phyloP scores from a whole-genome alignment of 805 yeast genomes.

The Jamesozyma hellenica region DNA sequence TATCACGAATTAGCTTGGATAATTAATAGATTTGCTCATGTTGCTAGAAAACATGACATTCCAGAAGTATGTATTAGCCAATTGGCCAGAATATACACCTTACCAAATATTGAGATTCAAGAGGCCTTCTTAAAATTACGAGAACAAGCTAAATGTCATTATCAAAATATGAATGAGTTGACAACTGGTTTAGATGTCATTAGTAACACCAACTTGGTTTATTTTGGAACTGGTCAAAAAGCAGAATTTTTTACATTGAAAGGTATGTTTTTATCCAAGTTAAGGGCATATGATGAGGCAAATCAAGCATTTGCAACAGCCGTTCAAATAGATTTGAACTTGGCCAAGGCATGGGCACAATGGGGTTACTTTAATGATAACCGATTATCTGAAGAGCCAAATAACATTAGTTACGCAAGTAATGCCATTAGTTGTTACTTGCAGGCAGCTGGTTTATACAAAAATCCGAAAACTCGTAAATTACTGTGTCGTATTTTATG shows the following conservation, averaged over 20 bases:
- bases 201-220: constrained; percentile 89
- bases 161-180: constrained; percentile 80
- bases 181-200: constrained; percentile 95
- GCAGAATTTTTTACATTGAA: constrained; percentile 96
- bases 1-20: constrained; percentile 99
- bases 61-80: constrained; percentile 93
- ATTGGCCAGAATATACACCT: constrained; percentile 82
- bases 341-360: constrained; percentile 99
- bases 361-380: constrained; percentile 96
- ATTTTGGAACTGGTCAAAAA: constrained; percentile 94
- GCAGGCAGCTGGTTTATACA: constrained; percentile 95
- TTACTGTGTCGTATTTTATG: constrained; percentile 82
- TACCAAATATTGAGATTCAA: constrained; percentile 96
- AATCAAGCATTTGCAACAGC: constrained; percentile 97
- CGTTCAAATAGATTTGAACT: constrained; percentile 84
- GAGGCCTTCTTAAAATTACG: constrained; percentile 92
- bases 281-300: constrained; percentile 87
- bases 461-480: constrained; percentile 82
- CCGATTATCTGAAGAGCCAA: constrained; percentile 73
- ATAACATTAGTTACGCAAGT: constrained; percentile 73
- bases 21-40: constrained; percentile 94
- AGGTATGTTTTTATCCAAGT: constrained; percentile 93
- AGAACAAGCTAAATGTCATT: constrained; percentile 96
- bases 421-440: constrained; percentile 92
- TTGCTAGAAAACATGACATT: constrained; percentile 93